Percentiles rank a stretch among this genome's conserved stretches.
phyloP scores from a whole-genome alignment of 441 rosid genomes.

The Erodium moschatum region DNA sequence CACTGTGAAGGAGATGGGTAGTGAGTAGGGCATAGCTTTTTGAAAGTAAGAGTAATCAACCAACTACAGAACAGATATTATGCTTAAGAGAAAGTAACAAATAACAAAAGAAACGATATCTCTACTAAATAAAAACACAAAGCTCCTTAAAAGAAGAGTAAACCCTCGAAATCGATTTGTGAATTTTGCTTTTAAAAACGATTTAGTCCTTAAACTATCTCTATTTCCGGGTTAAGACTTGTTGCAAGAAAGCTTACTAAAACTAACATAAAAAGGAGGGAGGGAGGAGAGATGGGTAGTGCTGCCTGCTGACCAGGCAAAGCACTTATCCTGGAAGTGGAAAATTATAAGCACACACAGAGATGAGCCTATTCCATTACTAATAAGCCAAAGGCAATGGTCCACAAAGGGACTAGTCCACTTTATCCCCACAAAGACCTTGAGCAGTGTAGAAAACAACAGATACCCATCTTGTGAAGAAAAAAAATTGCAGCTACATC shows the following conservation, averaged over 20 bases:
- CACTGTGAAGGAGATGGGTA: conserved; percentile 18
- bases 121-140: conserved; percentile 16
- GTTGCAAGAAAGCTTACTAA: conserved; percentile 20
- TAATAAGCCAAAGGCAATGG: conserved; percentile 45
- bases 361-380: conserved; percentile 24
- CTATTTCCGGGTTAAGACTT: conserved; percentile 22
- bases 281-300: conserved; percentile 25
- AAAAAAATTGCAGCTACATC: conserved; percentile 24
- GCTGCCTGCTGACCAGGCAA: conserved; percentile 37
- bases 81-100: conserved; percentile 26
- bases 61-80: conserved; percentile 20
- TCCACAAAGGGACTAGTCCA: conserved; percentile 49
- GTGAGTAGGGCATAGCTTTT: conserved; percentile 27
- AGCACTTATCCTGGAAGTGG: conserved; percentile 35
- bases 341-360: conserved; percentile 20
- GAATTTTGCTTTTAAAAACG: conserved; percentile 4
- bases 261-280: conserved; percentile 46
- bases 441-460: conserved; percentile 42
- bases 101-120: conserved; percentile 16
- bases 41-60: conserved; percentile 25
- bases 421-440: conserved; percentile 44
- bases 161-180: conserved; percentile 8
- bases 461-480: conserved; percentile 28
- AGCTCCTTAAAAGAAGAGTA: conserved; percentile 27
- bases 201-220: conserved; percentile 10